phyloP scores from a whole-genome alignment of 441 rosid species.

The Erodium moschatum region DNA sequence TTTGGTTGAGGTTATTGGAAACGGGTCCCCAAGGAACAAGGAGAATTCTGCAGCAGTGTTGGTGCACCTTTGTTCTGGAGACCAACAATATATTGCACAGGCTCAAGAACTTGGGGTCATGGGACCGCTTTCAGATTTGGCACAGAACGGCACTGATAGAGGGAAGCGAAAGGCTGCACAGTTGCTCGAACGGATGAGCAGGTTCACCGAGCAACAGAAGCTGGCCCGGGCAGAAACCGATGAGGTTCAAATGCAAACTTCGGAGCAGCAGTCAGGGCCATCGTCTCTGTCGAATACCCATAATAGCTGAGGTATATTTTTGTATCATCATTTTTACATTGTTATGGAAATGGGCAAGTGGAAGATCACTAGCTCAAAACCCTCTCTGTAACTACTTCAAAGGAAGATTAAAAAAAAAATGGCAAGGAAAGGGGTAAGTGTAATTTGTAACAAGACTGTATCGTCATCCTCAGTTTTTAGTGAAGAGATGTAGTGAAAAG shows the following conservation, averaged over 20 bases:
- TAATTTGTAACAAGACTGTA: constrained; percentile 24
- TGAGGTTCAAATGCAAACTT: constrained; percentile 27
- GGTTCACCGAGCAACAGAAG: constrained; percentile 58
- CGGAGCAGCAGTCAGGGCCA: constrained; percentile 29
- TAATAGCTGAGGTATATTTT: constrained; percentile 34
- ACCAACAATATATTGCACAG: constrained; percentile 50
- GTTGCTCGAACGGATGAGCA: constrained; percentile 61
- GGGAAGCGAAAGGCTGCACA: constrained; percentile 89
- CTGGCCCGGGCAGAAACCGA: constrained; percentile 33
- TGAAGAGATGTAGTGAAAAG: constrained; percentile 35
- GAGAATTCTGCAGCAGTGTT: constrained; percentile 93
- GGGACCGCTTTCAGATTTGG: constrained; percentile 58
- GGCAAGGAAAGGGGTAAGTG: constrained; percentile 14
- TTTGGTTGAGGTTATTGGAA: constrained; percentile 62
- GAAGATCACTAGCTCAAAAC: constrained; percentile 41
- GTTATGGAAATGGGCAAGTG: constrained; percentile 37
- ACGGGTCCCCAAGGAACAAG: constrained; percentile 73
- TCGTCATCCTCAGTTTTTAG: constrained; percentile 43
- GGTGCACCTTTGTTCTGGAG: constrained; percentile 79
- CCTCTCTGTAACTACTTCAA: no score
- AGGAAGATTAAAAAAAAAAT: not conserved
- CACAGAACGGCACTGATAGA: constrained; percentile 76
- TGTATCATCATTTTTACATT: constrained; percentile 6
- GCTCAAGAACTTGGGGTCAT: constrained; percentile 70
- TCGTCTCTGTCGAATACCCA: constrained; percentile 14